Percentiles rank a stretch among this genome's conserved stretches.
phyloP scores from a whole-genome alignment of 805 yeast species.

The Cyberlindnera suaveolens region DNA sequence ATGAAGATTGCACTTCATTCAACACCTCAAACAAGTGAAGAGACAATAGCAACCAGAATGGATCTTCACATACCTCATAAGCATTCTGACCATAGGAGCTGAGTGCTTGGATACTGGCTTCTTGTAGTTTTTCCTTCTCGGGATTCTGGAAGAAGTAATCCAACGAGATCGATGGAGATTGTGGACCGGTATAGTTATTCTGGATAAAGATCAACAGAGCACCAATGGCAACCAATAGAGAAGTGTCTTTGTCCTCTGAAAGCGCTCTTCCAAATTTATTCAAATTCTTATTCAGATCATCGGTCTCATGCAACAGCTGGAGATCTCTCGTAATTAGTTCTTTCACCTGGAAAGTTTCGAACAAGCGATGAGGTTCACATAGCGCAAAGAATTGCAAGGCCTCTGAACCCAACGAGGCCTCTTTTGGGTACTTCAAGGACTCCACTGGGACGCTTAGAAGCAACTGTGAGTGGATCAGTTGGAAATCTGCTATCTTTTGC shows the following conservation, averaged over 20 bases:
- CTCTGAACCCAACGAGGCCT: not conserved
- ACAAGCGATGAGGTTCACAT: slow-evolving; percentile 1
- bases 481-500: slow-evolving; percentile 1
- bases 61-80: slow-evolving; percentile 51
- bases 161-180: slow-evolving; percentile 33
- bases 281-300: slow-evolving; percentile 4
- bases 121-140: slow-evolving; percentile 13
- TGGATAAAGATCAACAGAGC: slow-evolving; percentile 66
- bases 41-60: slow-evolving; percentile 39
- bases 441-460: slow-evolving; percentile 9
- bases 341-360: not conserved
- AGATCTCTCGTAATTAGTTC: not conserved
- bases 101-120: slow-evolving; percentile 32
- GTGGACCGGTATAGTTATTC: slow-evolving; percentile 81
- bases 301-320: not conserved
- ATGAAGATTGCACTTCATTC: slow-evolving; percentile 25
- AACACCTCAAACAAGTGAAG: slow-evolving; percentile 38
- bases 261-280: slow-evolving; percentile 2
- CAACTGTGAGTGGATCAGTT: slow-evolving; percentile 7
- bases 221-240: slow-evolving; percentile 37
- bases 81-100: slow-evolving; percentile 64
- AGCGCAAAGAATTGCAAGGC: not conserved
- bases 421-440: not conserved
- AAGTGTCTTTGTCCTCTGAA: slow-evolving; percentile 5
- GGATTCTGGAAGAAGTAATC: slow-evolving; percentile 21